Base-by-base conservation (phyloP, 331 rosid genomes). In the Quercus phellos region DNA sequence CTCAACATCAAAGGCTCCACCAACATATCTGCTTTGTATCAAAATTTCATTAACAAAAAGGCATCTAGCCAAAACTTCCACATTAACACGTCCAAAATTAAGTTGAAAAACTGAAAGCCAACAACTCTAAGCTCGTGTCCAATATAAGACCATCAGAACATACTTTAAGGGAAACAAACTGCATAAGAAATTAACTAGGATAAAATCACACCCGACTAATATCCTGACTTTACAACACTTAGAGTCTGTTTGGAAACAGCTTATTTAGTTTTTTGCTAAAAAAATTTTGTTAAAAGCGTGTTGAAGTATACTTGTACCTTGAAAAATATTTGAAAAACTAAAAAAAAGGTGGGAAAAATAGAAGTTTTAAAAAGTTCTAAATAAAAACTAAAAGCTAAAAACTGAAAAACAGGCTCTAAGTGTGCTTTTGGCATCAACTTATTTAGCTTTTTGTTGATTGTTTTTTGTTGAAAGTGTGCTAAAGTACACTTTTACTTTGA, bases 1-100 rank as follows among this genome's bases (percentile, higher is more conserved):
- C 87, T 95, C 98, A 24, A 95, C 93, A 78, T 95, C 99, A 87
- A 95, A 95, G 82, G 99, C 90, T 68, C 99, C 99, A 71, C 99
- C 99, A 55, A 95, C 86, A 74, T 89, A 95, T 75, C 99, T 95
- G 94, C 63, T 75, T 71, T 50, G 83, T 55, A 69, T 60, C 63
- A 80, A 35, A 84, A 79, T 30, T 35, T 76, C 64, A 77, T 77
- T 64, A 30, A 82, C 81, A 59, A 32, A 4, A 74, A 73, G 56
- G 30, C 69, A 84, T 46, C 74, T 46, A 68, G 46, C 46, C 46
- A 38, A 2, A 75, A 79, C 68, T 55, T 80, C 35, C 54, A 46
- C 8, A 50, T 77, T 50, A 77, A 80, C 34, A 51, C 55, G 74
- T 12, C 74, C 81, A 74, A 38, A 56, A 13, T 24, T 22, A 71